Conservation (phyloP, 1,284 basidiomycete genomes). For the Wallemia hederae region DNA sequence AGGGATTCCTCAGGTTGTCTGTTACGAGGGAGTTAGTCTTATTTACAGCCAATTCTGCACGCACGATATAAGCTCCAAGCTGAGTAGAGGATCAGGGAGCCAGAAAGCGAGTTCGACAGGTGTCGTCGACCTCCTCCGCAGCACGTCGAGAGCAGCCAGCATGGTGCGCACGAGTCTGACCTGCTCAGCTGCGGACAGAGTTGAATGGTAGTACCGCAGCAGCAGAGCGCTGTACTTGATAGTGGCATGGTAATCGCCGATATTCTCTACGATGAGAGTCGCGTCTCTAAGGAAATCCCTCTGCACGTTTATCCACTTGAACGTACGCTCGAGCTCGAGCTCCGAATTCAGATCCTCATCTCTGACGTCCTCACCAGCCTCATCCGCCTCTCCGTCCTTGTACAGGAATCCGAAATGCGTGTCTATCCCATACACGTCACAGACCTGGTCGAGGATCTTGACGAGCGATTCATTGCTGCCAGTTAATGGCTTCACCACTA, state of each 20-base stretch:
- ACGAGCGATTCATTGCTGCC: constrained; percentile 54
- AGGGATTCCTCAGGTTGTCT: constrained; percentile 27
- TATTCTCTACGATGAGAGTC: constrained; percentile 47
- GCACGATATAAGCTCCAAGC: constrained; percentile 45
- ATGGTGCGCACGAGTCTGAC: background rate
- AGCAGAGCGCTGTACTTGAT: constrained; percentile 49
- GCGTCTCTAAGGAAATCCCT: constrained; percentile 70
- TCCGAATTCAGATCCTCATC: too few species aligned
- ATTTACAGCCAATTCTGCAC: constrained; percentile 25
- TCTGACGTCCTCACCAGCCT: background rate
- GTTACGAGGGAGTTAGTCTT: constrained; percentile 37
- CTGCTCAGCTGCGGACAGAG: constrained; percentile 33
- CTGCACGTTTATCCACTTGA: constrained; percentile 81
- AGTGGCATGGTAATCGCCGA: constrained; percentile 27
- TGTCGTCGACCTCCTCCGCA: constrained; percentile 15
- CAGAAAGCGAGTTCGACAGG: constrained; percentile 42
- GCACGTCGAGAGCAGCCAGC: background rate
- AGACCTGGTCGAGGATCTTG: constrained; percentile 36
- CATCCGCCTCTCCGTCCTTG: background rate
- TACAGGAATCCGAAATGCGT: background rate
- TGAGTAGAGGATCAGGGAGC: constrained; percentile 46
- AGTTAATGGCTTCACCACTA: constrained; percentile 23
- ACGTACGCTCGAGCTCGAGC: constrained; percentile 21
- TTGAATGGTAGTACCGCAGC: constrained; percentile 32
- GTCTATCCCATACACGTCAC: constrained; percentile 46